phyloP scores from a whole-genome alignment of 2,329 filamentous ascomycete genomes.

The Whalleya microplaca region DNA sequence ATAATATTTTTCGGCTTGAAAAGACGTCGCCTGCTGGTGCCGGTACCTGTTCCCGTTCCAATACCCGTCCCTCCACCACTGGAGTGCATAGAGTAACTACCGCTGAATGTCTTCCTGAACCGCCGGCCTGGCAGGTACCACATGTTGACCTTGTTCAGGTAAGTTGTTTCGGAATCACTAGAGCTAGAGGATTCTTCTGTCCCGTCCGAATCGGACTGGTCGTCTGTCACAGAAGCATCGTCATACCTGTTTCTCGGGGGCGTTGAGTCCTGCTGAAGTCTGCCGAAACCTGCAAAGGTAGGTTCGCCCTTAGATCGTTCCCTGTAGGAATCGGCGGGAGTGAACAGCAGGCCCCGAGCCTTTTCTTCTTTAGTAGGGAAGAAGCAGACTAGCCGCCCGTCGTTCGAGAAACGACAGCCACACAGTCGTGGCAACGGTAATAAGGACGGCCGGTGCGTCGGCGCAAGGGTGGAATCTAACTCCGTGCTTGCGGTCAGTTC shows the following conservation, averaged over 20 bases:
- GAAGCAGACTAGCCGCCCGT: conserved; percentile 68
- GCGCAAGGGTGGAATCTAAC: conserved; percentile 55
- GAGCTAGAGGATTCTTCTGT: conserved; percentile 55
- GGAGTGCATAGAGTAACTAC: conserved; percentile 60
- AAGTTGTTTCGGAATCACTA: conserved; percentile 66
- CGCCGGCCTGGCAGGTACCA: conserved; percentile 59
- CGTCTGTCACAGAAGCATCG: conserved; percentile 55
- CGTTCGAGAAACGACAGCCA: conserved; percentile 63
- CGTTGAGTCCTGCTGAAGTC: conserved; percentile 55
- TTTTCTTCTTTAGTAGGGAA: conserved; percentile 71
- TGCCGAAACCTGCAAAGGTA: conserved; percentile 61
- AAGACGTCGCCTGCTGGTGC: conserved; percentile 52
- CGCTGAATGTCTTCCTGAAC: conserved; percentile 59
- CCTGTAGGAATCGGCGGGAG: conserved; percentile 48
- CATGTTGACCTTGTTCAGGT: conserved; percentile 60
- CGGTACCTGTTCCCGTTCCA: conserved; percentile 60
- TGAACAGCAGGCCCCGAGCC: conserved; percentile 53
- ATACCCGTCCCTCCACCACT: conserved; percentile 64
- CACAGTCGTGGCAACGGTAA: conserved; percentile 62
- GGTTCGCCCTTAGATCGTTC: conserved; percentile 57
- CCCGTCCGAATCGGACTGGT: conserved; percentile 55
- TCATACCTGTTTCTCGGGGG: conserved; percentile 52
- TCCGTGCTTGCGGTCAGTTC: conserved; percentile 60
- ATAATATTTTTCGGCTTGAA: conserved; percentile 69
- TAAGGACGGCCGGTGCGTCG: conserved; percentile 55